These are phyloP conservation scores for Cryphonectria japonica DNA, from an alignment of 2,329 filamentous ascomycete species.

Conservation along the genomic window DNA sequence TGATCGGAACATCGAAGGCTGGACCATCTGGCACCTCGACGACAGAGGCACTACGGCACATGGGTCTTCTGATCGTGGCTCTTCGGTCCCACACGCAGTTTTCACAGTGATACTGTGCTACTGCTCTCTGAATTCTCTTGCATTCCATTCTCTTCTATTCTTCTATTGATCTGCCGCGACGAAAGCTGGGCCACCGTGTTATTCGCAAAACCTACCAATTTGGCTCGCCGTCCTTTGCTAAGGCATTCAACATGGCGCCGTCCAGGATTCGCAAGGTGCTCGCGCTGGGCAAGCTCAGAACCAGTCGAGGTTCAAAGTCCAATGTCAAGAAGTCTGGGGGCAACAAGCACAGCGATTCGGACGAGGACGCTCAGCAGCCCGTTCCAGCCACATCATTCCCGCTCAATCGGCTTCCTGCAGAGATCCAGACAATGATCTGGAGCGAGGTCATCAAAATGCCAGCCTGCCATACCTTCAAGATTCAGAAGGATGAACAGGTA, in stretches of 20 bases:
- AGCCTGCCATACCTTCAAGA: constrained; percentile 29
- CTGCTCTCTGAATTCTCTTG: background rate
- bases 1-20: background rate
- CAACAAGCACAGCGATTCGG: background rate
- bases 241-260: constrained; percentile 5
- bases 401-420: constrained; percentile 20
- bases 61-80: background rate
- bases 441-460: constrained; percentile 29
- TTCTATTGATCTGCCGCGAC: background rate
- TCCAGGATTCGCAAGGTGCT: background rate
- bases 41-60: background rate
- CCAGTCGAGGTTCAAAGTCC: background rate
- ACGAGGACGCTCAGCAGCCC: background rate
- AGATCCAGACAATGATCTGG: constrained; percentile 33
- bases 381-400: background rate
- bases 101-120: background rate
- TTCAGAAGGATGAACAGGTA: background rate
- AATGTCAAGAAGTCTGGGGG: background rate
- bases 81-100: background rate
- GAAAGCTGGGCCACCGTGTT: background rate
- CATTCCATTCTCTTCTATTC: background rate
- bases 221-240: background rate
- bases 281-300: no score
- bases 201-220: background rate
- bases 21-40: background rate